Base-by-base conservation (phyloP, 1,284 basidiomycete genomes). In the Ganoderma sp. region DNA sequence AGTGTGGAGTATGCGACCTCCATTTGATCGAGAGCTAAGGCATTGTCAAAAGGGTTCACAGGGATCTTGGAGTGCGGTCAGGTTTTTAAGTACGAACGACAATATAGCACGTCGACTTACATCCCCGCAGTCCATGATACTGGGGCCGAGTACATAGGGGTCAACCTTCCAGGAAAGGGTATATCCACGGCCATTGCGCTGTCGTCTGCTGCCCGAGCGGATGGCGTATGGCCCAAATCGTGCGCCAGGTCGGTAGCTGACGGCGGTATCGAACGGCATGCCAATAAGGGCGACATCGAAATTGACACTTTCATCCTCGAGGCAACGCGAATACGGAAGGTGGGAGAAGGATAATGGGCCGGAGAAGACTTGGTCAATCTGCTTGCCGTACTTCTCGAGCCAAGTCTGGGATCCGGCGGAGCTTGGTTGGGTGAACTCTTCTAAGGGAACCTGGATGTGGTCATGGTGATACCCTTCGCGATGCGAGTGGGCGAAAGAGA, bases 171-270 rank as follows among this genome's bases (percentile, higher is more conserved):
- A 91, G 10, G 88, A 81, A 67, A 92, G 76, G 0, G 89, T 91
- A 74, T 90, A 92, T 2, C 87, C 88, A 45, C 85, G 79, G 28
- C 77, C 70, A 19, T 83, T 81, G 42, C 86, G 80, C 73, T 93
- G 88, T 63, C 93, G 82, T 64, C 91, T 84, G 74, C 90, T 91
- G 4, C 92, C 92, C 10, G 90, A 89, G 41, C 93, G 88, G 74
- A 95, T 95, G 7, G 90, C 93, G 74, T 86, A 87, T 2, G 93
- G 93, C 12, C 93, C 93, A 81, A 95, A 95, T 3, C 93, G 87
- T 34, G 93, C 93, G 68, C 90, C 91, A 63, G 90, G 86, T 67
- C 92, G 82, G 74, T 91, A 93, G 0, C 84, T 84, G 19, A 90
- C 89, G 1, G 83, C 86, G 4, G 92, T 94, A 74, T 95, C 93